phyloP scores from a whole-genome alignment of 1,284 basidiomycete species.

The Phlebopus sp. region DNA sequence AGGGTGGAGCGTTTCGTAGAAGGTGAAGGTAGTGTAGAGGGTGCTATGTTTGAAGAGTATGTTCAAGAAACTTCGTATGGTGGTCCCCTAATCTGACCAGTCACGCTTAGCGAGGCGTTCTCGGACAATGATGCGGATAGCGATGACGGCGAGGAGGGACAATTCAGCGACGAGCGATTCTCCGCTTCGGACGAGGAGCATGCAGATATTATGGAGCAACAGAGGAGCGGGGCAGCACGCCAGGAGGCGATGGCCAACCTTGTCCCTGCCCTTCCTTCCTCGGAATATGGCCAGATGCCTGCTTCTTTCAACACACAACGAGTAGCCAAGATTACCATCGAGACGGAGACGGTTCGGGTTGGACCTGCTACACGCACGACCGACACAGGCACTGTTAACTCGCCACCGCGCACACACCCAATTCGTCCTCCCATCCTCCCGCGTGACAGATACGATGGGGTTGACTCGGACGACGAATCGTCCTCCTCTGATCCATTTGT shows the following conservation, averaged over 20 bases:
- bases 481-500: constrained; percentile 32
- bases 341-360: constrained; percentile 41
- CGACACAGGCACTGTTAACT: constrained; percentile 7
- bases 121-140: constrained; percentile 56
- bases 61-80: constrained; percentile 28
- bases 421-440: constrained; percentile 75
- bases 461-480: constrained; percentile 82
- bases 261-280: constrained; percentile 64
- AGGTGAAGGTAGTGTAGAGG: constrained; percentile 82
- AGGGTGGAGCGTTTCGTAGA: constrained; percentile 88
- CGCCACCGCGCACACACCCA: constrained; percentile 14
- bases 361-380: constrained; percentile 8
- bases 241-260: constrained; percentile 68
- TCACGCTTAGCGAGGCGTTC: constrained; percentile 48
- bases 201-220: constrained; percentile 28
- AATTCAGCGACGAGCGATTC: constrained; percentile 46
- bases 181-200: constrained; percentile 40
- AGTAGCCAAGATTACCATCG: constrained; percentile 49
- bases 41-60: constrained; percentile 86
- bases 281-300: constrained; percentile 81
- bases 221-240: constrained; percentile 38
- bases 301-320: constrained; percentile 70
- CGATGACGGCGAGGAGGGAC: constrained; percentile 24
- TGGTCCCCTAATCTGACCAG: constrained; percentile 1
- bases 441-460: constrained; percentile 79